A percentile compares a stretch with the other conserved stretches of the same genome.
Evolutionary conservation across 805 yeast species (phyloP).

Genomic region (Barnettozyma californica): DNA sequence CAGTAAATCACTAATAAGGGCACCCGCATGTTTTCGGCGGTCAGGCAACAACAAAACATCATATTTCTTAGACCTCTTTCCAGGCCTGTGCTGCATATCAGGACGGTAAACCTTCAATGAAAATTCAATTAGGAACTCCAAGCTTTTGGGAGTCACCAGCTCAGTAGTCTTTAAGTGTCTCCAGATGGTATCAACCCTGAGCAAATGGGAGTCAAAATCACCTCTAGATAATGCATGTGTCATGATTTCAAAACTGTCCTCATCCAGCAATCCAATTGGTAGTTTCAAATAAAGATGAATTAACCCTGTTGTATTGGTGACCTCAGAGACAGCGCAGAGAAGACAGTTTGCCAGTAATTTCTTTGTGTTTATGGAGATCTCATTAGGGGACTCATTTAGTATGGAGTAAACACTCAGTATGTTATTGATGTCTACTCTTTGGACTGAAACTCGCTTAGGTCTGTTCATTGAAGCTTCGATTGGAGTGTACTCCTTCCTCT

Average conservation of each 20-base stretch:
- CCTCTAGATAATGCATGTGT: constrained; percentile 17
- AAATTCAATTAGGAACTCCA: constrained; percentile 4
- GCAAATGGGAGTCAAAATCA: constrained; percentile 4
- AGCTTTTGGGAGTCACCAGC: background rate
- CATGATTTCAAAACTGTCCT: constrained; percentile 9
- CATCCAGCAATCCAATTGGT: constrained; percentile 2
- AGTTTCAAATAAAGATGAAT: constrained; percentile 12
- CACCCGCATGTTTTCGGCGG: background rate
- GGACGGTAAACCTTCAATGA: background rate
- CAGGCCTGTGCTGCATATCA: background rate
- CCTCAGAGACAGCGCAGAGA: constrained; percentile 7
- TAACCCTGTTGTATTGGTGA: constrained; percentile 19
- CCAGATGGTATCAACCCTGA: constrained; percentile 12
- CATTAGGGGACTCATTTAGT: background rate
- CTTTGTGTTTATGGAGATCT: background rate
- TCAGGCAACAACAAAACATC: background rate
- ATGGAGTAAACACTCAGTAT: background rate
- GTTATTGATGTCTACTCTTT: constrained; percentile 16
- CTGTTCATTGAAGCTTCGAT: background rate
- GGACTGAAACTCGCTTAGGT: constrained; percentile 10
- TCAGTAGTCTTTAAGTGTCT: constrained; percentile 2
- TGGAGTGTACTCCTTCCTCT: constrained; percentile 5
- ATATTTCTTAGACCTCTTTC: background rate
- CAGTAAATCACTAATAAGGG: background rate
- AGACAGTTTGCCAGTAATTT: constrained; percentile 11